Percentiles rank a stretch among this genome's conserved stretches.
Evolutionary conservation across 805 yeast genomes (phyloP).

Genomic region (Starmerella bombi): DNA sequence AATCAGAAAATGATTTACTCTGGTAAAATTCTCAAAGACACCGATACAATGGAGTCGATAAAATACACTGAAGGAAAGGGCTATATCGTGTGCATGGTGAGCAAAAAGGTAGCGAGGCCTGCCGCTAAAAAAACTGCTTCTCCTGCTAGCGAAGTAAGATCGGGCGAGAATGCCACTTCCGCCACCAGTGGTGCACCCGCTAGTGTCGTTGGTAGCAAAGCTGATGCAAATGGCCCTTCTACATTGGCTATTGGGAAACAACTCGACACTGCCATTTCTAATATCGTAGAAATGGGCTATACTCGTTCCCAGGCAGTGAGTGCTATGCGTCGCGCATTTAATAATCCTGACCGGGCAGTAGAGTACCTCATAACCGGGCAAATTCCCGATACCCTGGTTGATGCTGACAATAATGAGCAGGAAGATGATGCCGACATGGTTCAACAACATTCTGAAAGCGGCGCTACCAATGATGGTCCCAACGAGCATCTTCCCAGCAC

Average conservation of each 20-base stretch:
- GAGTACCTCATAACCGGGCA: slow-evolving; percentile 78
- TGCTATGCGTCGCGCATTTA: slow-evolving; percentile 89
- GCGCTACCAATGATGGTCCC: not conserved
- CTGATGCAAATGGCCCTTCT: slow-evolving; percentile 29
- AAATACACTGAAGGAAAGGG: slow-evolving; percentile 71
- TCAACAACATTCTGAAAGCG: slow-evolving; percentile 3
- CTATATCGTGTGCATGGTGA: slow-evolving; percentile 83
- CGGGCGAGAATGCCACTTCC: slow-evolving; percentile 15
- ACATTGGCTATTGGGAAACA: slow-evolving; percentile 55
- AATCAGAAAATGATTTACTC: slow-evolving; percentile 86
- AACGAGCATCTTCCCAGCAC: slow-evolving; percentile 5
- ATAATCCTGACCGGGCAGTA: slow-evolving; percentile 96
- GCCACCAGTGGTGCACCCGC: slow-evolving; percentile 20
- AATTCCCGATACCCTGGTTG: slow-evolving; percentile 56
- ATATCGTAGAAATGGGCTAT: slow-evolving; percentile 94
- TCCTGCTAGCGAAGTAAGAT: slow-evolving; percentile 12
- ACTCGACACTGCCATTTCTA: slow-evolving; percentile 59
- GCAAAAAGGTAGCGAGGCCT: slow-evolving; percentile 31
- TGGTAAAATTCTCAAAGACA: slow-evolving; percentile 80
- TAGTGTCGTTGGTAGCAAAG: slow-evolving; percentile 15
- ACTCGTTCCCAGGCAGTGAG: slow-evolving; percentile 74
- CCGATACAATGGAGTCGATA: slow-evolving; percentile 54
- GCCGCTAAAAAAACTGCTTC: slow-evolving; percentile 18
- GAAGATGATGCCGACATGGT: slow-evolving; percentile 21
- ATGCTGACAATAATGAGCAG: slow-evolving; percentile 24